Percentiles rank a stretch among this genome's conserved stretches.
Evolutionary conservation across 2,329 filamentous ascomycete species (phyloP).

Genomic region (Cytospora leucostoma): DNA sequence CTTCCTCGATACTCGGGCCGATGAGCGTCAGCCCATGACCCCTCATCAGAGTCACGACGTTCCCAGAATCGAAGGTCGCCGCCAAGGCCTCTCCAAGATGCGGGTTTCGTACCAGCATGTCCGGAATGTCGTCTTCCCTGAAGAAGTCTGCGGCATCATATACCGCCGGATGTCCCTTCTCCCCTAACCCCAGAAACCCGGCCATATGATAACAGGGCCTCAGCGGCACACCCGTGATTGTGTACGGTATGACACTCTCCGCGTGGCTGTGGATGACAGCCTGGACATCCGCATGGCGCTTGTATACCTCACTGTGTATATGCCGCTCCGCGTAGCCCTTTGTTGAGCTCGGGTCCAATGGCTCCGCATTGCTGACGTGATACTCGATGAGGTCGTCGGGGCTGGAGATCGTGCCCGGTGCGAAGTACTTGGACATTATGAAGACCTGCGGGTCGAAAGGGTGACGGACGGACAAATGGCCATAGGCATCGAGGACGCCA

Average conservation of each 20-base stretch:
- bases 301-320: slow-evolving; percentile 51
- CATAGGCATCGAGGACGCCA: slow-evolving; percentile 54
- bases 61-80: slow-evolving; percentile 34
- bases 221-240: slow-evolving; percentile 43
- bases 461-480: slow-evolving; percentile 55
- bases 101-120: slow-evolving; percentile 42
- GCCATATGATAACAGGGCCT: slow-evolving; percentile 45
- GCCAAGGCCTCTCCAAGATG: slow-evolving; percentile 41
- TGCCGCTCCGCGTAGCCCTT: slow-evolving; percentile 47
- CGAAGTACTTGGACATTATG: slow-evolving; percentile 49
- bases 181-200: slow-evolving; percentile 43
- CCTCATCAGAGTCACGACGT: slow-evolving; percentile 46
- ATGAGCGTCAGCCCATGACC: slow-evolving; percentile 47
- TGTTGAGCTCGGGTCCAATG: slow-evolving; percentile 42
- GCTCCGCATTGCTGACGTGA: slow-evolving; percentile 42
- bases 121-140: slow-evolving; percentile 34
- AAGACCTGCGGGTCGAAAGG: slow-evolving; percentile 47
- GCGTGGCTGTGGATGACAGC: slow-evolving; percentile 49
- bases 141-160: slow-evolving; percentile 38
- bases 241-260: slow-evolving; percentile 45
- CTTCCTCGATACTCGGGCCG: slow-evolving; percentile 41
- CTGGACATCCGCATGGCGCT: slow-evolving; percentile 41
- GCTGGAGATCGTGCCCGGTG: slow-evolving; percentile 49
- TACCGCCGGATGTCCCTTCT: slow-evolving; percentile 32
- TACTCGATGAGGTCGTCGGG: slow-evolving; percentile 50